Evolutionary conservation across 371 early-diverging fungal genomes (phyloP), one percentile per base, ranked within the genome.

Genomic region (Mortierella sp.): DNA sequence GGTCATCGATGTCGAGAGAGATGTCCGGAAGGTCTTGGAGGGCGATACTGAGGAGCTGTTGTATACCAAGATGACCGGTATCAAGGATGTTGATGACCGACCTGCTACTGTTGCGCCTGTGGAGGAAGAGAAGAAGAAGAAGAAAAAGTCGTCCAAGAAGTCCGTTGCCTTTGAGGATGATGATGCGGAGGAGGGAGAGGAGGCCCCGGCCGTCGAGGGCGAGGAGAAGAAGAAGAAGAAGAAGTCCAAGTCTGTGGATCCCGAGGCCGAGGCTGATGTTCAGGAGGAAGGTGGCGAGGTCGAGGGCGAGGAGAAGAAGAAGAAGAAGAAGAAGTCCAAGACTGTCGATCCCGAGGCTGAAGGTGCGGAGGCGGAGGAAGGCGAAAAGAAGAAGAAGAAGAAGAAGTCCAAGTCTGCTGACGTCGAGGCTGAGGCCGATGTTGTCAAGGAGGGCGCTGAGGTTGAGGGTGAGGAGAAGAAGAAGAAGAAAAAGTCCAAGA

Each of bases 1-100:
- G 83, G 97, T 99, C 63, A 90, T 94, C 75, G 97, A 98, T 87
- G 94, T 93, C 68, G 98, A 97, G 84, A 87, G 96, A 60, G 99
- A 98, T 83, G 94, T 95, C 11, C 90, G 92, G 58, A 92, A 92
- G 83, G 90, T 97, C 51, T 91, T 93, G 70, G 86, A 92, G 74
- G 98, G 98, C 12, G 90, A 93, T 55, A 94, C 91, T 5, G 93
- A 94, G 18, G 96, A 96, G 49, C 91, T 94, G 86, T 80, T 93
- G 43, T 93, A 93, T 78, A 88, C 80, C 65, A 89, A 92, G 77
- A 88, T 91, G 82, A 83, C 89, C 43, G 89, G 92, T 7, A 83
- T 91, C 51, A 88, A 87, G 79, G 75, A 83, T 35, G 83, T 83
- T 21, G 87, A 83, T 63, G 81, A 81, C 63, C 78, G 81, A 41